Evolutionary conservation across 2,329 filamentous ascomycete species (phyloP), one percentile per base, ranked within the genome.

Genomic region (Helicocarpus griseus): DNA sequence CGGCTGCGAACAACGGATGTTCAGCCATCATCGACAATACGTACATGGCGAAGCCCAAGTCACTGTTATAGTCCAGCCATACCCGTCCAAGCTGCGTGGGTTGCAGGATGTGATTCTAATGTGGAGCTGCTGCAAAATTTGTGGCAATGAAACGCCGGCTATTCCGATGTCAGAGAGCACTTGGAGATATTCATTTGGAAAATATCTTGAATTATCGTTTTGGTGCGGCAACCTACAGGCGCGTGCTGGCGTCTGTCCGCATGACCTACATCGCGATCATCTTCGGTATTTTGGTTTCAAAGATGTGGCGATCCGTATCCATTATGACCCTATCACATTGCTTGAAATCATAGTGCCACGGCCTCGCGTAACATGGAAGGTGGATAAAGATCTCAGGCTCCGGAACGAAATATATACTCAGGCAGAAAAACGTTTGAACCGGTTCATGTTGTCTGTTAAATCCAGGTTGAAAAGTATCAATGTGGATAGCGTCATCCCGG

Each of bases 141-240:
- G 94, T 67, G 85, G 87, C 49, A 88, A 88, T 58, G 90, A 97
- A 65, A 95, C 91, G 0, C 87, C 89, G 36, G 83, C 90, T 45
- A 86, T 87, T 58, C 83, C 85, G 29, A 96, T 98, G 89, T 96
- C 91, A 0, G 83, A 89, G 52, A 89, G 83, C 61, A 94, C 90
- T 0, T 98, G 89, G 87, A 96, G 94, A 66, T 98, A 98, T 66
- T 98, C 93, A 0, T 95, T 98, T 63, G 93, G 89, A 9, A 98
- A 98, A 68, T 98, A 97, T 62, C 76, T 98, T n/a, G 93, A 98
- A 69, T 75, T 98, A 17, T 89, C 90, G 2, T 97, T 97, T 67
- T 98, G 91, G 90, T 91, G 90, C 63, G 86, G 82, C 39, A 86
- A 88, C 35, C 73, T 97, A 46, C 86, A 83, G 58, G 63, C 82